A percentile compares a stretch with the other conserved stretches of the same genome.
phyloP scores from a whole-genome alignment of 2,329 filamentous ascomycete species.

The Taxawa tesnikishii region DNA sequence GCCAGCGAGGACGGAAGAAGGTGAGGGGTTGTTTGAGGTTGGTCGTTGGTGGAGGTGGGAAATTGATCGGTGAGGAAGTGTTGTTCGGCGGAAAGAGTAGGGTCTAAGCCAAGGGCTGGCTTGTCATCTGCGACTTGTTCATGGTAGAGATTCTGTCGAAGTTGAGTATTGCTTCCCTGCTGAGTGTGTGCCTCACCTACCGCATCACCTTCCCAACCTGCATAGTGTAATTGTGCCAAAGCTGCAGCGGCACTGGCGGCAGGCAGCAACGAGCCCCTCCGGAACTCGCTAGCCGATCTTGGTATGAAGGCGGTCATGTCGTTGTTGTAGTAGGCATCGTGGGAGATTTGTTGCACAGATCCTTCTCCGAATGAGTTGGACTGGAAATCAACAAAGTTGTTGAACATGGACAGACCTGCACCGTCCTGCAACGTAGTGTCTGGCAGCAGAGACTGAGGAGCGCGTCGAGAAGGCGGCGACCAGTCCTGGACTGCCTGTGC shows the following conservation, averaged over 20 bases:
- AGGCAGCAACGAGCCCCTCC: slow-evolving; percentile 50
- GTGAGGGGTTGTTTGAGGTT: slow-evolving; percentile 3
- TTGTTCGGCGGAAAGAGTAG: slow-evolving; percentile 9
- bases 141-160: slow-evolving; percentile 20
- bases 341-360: slow-evolving; percentile 13
- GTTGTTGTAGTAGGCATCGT: slow-evolving; percentile 9
- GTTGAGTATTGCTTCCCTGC: slow-evolving; percentile 4
- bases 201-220: slow-evolving; percentile 69
- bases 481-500: no score
- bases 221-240: slow-evolving; percentile 70
- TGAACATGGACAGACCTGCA: slow-evolving; percentile 22
- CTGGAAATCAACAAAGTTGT: slow-evolving; percentile 17
- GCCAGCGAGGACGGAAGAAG: slow-evolving; percentile 58
- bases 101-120: slow-evolving; percentile 8
- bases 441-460: slow-evolving; percentile 12
- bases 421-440: slow-evolving; percentile 17
- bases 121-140: slow-evolving; percentile 24
- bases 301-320: slow-evolving; percentile 22
- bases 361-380: slow-evolving; percentile 22
- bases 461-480: slow-evolving; percentile 9
- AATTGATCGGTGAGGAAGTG: slow-evolving; percentile 11
- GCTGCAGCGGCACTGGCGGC: slow-evolving; percentile 73
- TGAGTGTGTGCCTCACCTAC: slow-evolving; percentile 36
- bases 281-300: slow-evolving; percentile 56
- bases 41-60: slow-evolving; percentile 2